Evolutionary conservation across 2,329 filamentous ascomycete species (phyloP).

Genomic region (Phialophora tarda): DNA sequence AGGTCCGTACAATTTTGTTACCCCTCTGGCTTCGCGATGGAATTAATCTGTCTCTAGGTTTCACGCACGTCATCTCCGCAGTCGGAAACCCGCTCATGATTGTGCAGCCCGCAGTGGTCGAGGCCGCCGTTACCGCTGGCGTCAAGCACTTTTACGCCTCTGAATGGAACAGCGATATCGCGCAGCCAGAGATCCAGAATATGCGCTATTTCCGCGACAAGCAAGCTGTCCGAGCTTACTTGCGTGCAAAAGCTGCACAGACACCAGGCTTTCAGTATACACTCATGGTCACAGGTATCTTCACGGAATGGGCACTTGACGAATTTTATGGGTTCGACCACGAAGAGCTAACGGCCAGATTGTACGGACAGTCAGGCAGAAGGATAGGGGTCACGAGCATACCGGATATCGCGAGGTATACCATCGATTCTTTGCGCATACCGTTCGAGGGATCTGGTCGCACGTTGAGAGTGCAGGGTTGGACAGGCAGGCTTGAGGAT

Average conservation of each 20-base stretch:
- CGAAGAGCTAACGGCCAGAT: slow-evolving; percentile 12
- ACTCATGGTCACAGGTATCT: slow-evolving; percentile 24
- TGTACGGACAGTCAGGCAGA: slow-evolving; percentile 18
- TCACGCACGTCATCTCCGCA: slow-evolving; percentile 23
- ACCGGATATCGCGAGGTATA: slow-evolving; percentile 24
- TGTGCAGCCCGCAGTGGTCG: slow-evolving; percentile 42
- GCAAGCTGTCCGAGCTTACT: slow-evolving; percentile 15
- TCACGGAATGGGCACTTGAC: slow-evolving; percentile 22
- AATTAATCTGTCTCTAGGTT: slow-evolving; percentile 3
- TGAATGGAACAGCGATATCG: slow-evolving; percentile 39
- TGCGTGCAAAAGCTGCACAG: slow-evolving; percentile 16
- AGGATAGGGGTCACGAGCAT: slow-evolving; percentile 25
- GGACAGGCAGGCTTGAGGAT: slow-evolving; percentile 24
- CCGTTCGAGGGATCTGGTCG: slow-evolving; percentile 13
- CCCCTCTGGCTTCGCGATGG: background rate
- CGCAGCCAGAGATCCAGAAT: slow-evolving; percentile 20
- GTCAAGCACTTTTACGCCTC: slow-evolving; percentile 51
- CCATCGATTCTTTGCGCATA: slow-evolving; percentile 19
- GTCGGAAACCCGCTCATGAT: slow-evolving; percentile 22
- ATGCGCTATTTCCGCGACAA: slow-evolving; percentile 27
- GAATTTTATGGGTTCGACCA: slow-evolving; percentile 23
- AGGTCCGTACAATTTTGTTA: slow-evolving; percentile 8
- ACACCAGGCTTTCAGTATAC: slow-evolving; percentile 20
- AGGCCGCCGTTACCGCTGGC: slow-evolving; percentile 47
- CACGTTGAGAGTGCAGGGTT: slow-evolving; percentile 26